Evolutionary conservation across 495 filamentous ascomycete species (phyloP).

Genomic region (Neurospora sp.): DNA sequence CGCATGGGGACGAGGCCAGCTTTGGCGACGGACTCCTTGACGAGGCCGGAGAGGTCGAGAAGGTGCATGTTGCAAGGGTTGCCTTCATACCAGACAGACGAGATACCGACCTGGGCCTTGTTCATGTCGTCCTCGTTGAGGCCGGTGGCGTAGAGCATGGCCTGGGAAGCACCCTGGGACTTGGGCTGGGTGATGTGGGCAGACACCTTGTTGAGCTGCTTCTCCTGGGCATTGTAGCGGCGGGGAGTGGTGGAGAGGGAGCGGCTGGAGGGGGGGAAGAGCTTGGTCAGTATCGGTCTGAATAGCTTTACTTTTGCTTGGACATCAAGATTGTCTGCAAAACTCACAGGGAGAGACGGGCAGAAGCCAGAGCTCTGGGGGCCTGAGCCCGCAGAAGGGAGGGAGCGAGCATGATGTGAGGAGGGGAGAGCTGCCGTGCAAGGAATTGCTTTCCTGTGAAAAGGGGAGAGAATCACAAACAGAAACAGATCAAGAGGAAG

Average conservation of each 20-base stretch:
- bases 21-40: constrained; percentile 74
- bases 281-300: not conserved
- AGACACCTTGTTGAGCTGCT: constrained; percentile 70
- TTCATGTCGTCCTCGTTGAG: constrained; percentile 73
- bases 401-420: constrained; percentile 26
- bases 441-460: not conserved
- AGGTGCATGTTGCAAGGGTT: constrained; percentile 99
- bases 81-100: constrained; percentile 79
- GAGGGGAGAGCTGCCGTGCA: not conserved
- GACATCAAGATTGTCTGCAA: not conserved
- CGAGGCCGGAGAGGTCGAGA: constrained; percentile 70
- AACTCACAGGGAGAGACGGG: constrained; percentile 22
- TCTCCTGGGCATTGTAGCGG: constrained; percentile 32
- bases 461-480: constrained; percentile 1
- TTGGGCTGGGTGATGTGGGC: constrained; percentile 84
- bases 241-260: constrained; percentile 28
- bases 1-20: constrained; percentile 76
- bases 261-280: constrained; percentile 21
- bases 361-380: constrained; percentile 29
- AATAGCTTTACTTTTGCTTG: not conserved
- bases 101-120: constrained; percentile 95
- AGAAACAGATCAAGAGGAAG: constrained; percentile 8
- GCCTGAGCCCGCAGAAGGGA: constrained; percentile 30
- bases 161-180: constrained; percentile 94
- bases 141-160: constrained; percentile 96